Conservation (phyloP, 768 basidiomycete genomes). For the Boletus pseudopeckii region DNA sequence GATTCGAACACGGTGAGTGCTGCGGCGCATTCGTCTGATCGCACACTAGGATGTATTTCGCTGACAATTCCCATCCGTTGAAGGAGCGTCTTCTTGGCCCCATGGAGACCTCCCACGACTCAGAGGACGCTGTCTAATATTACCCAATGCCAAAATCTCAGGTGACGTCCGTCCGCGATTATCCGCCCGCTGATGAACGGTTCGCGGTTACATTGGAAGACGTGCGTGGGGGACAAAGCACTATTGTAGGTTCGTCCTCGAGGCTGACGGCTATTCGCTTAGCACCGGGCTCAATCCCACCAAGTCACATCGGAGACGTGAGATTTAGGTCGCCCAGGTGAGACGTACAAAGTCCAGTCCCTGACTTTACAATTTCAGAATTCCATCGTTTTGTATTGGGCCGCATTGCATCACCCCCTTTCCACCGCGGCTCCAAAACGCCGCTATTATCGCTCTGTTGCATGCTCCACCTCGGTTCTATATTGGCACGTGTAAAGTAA, state of each 20-base stretch:
- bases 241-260: background rate
- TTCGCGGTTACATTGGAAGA: background rate
- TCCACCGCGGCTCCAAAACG: background rate
- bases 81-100: too few species aligned
- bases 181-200: background rate
- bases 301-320: background rate
- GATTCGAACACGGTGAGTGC: background rate
- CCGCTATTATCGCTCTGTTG: background rate
- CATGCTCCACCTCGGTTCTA: background rate
- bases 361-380: background rate
- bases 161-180: background rate
- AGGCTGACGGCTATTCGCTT: background rate
- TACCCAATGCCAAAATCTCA: background rate
- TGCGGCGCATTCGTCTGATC: background rate
- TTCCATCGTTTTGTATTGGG: background rate
- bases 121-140: background rate
- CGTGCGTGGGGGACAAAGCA: background rate
- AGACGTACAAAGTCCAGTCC: background rate
- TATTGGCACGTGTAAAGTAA: background rate
- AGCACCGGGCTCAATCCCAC: background rate
- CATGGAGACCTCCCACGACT: constrained; percentile 2
- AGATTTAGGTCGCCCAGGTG: background rate
- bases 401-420: background rate
- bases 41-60: background rate
- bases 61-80: background rate